Conservation (phyloP, 495 filamentous ascomycete species). For the Astrothelium subdiscretum region DNA sequence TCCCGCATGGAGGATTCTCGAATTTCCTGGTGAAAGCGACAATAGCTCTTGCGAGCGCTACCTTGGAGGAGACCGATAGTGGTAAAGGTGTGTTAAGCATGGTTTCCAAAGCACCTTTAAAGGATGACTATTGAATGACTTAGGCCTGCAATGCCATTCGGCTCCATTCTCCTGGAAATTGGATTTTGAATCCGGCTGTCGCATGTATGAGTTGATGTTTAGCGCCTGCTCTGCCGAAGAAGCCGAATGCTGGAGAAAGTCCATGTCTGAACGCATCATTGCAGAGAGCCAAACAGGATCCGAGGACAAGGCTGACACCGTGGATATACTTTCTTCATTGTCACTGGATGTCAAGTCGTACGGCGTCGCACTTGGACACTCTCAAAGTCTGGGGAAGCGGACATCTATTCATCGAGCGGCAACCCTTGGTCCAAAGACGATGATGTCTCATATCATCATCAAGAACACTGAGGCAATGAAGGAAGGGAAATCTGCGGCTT, state of each 20-base stretch:
- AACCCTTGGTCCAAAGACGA: slow-evolving; percentile 50
- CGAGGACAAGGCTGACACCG: slow-evolving; percentile 34
- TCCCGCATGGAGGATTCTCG: slow-evolving; percentile 44
- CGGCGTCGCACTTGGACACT: slow-evolving; percentile 58
- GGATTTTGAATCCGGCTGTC: slow-evolving; percentile 66
- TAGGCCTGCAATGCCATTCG: slow-evolving; percentile 76
- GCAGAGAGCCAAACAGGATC: slow-evolving; percentile 30
- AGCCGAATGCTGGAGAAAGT: slow-evolving; percentile 61
- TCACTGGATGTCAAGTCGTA: slow-evolving; percentile 60
- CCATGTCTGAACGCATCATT: slow-evolving; percentile 33
- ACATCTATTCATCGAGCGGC: slow-evolving; percentile 72
- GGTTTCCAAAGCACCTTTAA: background rate
- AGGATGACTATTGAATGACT: background rate
- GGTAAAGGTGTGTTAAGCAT: slow-evolving; percentile 53
- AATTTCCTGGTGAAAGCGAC: slow-evolving; percentile 64
- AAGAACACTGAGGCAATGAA: slow-evolving; percentile 73
- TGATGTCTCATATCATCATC: slow-evolving; percentile 67
- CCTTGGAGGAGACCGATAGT: slow-evolving; percentile 67
- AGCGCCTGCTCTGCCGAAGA: slow-evolving; percentile 79
- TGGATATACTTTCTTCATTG: slow-evolving; percentile 48
- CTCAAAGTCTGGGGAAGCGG: slow-evolving; percentile 58
- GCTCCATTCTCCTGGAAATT: slow-evolving; percentile 88
- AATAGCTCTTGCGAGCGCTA: slow-evolving; percentile 56
- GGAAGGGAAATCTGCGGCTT: slow-evolving; percentile 31
- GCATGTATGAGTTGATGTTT: slow-evolving; percentile 73